Conservation (phyloP, 495 filamentous ascomycete genomes). For the Trichoderma asperelloides region DNA sequence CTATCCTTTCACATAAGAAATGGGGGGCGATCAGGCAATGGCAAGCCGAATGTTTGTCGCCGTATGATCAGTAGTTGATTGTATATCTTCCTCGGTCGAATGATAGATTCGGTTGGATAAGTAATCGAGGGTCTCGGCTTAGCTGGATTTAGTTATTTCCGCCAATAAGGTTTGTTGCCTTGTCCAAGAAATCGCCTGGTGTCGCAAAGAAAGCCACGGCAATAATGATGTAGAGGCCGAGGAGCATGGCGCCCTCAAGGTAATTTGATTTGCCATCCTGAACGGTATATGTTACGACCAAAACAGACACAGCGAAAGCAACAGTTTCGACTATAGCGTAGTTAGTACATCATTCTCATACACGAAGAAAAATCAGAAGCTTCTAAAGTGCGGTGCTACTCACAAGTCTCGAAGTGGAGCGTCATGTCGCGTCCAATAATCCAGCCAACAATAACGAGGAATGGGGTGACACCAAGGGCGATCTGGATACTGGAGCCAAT, state of each 20-base stretch:
- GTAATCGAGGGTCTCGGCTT: background rate
- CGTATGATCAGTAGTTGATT: background rate
- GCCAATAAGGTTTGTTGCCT: slow-evolving; percentile 1
- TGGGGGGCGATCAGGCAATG: background rate
- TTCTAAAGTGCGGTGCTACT: slow-evolving; percentile 13
- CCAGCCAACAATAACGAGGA: slow-evolving; percentile 88
- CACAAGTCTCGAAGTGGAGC: slow-evolving; percentile 70
- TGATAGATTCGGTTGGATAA: background rate
- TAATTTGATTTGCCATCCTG: slow-evolving; percentile 95
- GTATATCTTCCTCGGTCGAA: background rate
- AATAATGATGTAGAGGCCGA: slow-evolving; percentile 67
- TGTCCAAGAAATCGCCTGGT: slow-evolving; percentile 50
- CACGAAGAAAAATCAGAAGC: background rate
- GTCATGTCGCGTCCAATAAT: slow-evolving; percentile 71
- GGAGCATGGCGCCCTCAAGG: slow-evolving; percentile 78
- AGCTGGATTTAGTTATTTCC: background rate
- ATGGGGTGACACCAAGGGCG: slow-evolving; percentile 83
- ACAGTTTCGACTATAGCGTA: slow-evolving; percentile 67
- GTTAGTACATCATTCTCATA: slow-evolving; percentile 12
- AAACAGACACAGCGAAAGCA: slow-evolving; percentile 78
- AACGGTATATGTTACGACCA: slow-evolving; percentile 88
- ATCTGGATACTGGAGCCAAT: slow-evolving; percentile 94
- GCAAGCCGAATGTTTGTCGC: too few species aligned
- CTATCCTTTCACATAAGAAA: background rate
- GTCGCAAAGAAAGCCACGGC: slow-evolving; percentile 86